Conservation (phyloP, 805 yeast species). For the Candida broadrunensis region DNA sequence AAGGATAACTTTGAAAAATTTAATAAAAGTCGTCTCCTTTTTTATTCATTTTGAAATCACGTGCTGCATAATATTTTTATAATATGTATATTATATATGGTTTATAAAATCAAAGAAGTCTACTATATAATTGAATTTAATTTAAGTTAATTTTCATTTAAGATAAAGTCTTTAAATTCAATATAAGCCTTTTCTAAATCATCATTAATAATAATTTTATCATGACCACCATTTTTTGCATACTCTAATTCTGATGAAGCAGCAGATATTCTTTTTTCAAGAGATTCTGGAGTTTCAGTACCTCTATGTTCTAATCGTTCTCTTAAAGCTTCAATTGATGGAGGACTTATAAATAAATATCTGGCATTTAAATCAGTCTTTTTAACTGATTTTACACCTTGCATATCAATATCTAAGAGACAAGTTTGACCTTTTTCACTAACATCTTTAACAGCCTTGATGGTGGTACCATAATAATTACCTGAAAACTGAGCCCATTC, state of each 20-base stretch:
- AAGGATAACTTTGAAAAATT: too few relatives aligned
- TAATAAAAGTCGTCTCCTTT: too few relatives aligned
- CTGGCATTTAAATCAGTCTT: conserved; percentile 78
- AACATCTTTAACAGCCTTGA: conserved; percentile 79
- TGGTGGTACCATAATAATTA: conserved; percentile 93
- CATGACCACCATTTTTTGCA: conserved; percentile 90
- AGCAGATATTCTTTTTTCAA: conserved; percentile 80
- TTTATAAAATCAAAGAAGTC: too few relatives aligned
- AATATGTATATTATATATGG: too few relatives aligned
- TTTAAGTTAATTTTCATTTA: conserved; percentile 29
- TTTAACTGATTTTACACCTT: conserved; percentile 94
- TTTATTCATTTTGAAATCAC: too few relatives aligned
- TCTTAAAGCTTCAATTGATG: conserved; percentile 76
- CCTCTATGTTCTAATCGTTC: conserved; percentile 84
- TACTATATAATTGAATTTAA: too few relatives aligned
- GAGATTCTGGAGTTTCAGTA: conserved; percentile 86
- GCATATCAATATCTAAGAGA: conserved; percentile 97
- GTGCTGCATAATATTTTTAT: too few relatives aligned
- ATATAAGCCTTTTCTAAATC: conserved; percentile 84
- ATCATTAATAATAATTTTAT: conserved; percentile 83
- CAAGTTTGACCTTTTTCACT: conserved; percentile 66
- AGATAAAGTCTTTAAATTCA: conserved; percentile 75
- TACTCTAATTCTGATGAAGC: conserved; percentile 88
- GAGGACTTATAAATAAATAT: conserved; percentile 87
- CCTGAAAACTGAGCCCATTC: conserved; percentile 99